phyloP scores from a whole-genome alignment of 805 yeast species.

The Pachysolen tannophilus region DNA sequence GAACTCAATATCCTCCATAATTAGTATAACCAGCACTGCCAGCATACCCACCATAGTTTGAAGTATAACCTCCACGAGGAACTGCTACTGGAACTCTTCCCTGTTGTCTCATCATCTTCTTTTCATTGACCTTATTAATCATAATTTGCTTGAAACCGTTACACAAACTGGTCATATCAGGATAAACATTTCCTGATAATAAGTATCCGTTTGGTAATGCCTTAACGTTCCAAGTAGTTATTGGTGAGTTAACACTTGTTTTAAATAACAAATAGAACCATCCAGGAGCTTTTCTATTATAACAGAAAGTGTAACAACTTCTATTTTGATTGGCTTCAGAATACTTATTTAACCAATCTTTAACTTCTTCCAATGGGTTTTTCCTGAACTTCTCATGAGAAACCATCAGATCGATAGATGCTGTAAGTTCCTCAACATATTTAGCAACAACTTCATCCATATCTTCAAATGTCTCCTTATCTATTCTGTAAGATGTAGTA shows the following conservation, averaged over 20 bases:
- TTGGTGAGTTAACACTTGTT: slow-evolving; percentile 57
- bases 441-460: slow-evolving; percentile 87
- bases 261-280: slow-evolving; percentile 85
- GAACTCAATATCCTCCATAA: too few relatives aligned
- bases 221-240: slow-evolving; percentile 84
- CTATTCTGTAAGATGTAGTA: slow-evolving; percentile 51
- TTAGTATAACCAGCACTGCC: too few relatives aligned
- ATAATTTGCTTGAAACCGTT: slow-evolving; percentile 84
- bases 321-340: slow-evolving; percentile 86
- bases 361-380: slow-evolving; percentile 73
- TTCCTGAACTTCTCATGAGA: slow-evolving; percentile 82
- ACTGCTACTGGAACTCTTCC: slow-evolving; percentile 5
- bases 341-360: slow-evolving; percentile 80
- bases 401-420: slow-evolving; percentile 76
- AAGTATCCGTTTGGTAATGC: slow-evolving; percentile 84
- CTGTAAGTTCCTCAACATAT: slow-evolving; percentile 77
- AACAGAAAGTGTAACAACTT: slow-evolving; percentile 85
- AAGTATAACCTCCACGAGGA: too few relatives aligned
- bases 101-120: slow-evolving; percentile 1
- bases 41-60: too few relatives aligned
- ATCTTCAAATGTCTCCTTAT: slow-evolving; percentile 64
- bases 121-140: slow-evolving; percentile 11
- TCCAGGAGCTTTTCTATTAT: slow-evolving; percentile 90
- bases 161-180: slow-evolving; percentile 82
- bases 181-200: slow-evolving; percentile 72